Evolutionary conservation across 2,329 filamentous ascomycete species (phyloP), one percentile per base, ranked within the genome.

Genomic region (Diaporthe eres): DNA sequence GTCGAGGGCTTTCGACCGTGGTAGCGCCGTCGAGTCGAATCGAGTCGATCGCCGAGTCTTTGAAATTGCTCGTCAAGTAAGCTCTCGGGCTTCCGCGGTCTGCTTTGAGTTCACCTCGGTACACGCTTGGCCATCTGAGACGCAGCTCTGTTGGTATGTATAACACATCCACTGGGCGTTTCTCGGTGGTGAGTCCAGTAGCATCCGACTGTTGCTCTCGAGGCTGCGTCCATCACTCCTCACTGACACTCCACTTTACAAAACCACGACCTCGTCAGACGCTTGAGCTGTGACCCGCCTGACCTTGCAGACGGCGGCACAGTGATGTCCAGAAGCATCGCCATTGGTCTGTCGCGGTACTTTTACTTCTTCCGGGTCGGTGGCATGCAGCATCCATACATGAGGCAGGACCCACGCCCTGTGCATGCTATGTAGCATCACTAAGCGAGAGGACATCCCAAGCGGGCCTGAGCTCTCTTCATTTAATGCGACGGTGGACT

Each of bases 331-430:
- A 37, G 13, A 67, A 37, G 31, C 31, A 68, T 13, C 25, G 22
- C 22, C 7, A 55, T 34, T 53, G 47, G 47, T 28, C 31, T 28
- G 19, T n/a, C 13, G 22, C 47, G 3, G 47, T 55, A 68, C 47
- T 53, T 53, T 68, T 53, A 68, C 31, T 53, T 53, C 22, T 53
- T 42, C n/a, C 31, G n/a, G 31, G 22, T 19, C 47, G 28, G 44
- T 39, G 13, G 44, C 31, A 67, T 34, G 42, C 22, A 68, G 19
- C 47, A 37, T 37, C 44, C 63, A 51, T n/a, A 15, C 28, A 37
- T 17, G 31, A 68, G 65, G n/a, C 65, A 53, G 65, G 65, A 68
- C 31, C 65, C 65, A 53, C n/a, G 47, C 28, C n/a, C 17, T 6
- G 31, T 28, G 22, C 31, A 53, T 19, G n/a, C 8, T 2, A n/a